Percentiles rank a stretch among this genome's conserved stretches.
phyloP scores from a whole-genome alignment of 2,329 filamentous ascomycete genomes.

The Chaetothyriales sp. region DNA sequence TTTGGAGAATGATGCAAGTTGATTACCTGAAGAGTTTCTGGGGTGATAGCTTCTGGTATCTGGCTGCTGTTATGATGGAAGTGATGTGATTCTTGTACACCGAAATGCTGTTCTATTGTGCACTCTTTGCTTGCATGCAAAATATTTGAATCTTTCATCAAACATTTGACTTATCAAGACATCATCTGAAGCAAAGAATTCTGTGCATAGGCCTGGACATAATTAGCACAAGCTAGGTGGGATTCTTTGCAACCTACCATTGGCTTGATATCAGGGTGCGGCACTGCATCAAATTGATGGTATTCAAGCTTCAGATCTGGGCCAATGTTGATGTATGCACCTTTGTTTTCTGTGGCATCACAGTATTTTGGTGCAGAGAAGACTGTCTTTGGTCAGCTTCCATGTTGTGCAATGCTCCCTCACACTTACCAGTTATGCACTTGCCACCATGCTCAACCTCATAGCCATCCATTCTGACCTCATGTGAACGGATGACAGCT shows the following conservation, averaged over 20 bases:
- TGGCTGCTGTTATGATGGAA: neutral
- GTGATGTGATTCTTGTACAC: neutral
- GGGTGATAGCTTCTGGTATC: neutral
- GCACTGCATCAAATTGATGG: conserved; percentile 89
- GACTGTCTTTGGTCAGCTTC: conserved; percentile 35
- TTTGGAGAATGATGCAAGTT: too few species aligned
- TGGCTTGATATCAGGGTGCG: conserved; percentile 85
- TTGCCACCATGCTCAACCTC: conserved; percentile 91
- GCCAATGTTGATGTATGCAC: conserved; percentile 94
- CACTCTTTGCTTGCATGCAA: neutral
- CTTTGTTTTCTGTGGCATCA: conserved; percentile 94
- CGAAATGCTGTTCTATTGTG: neutral
- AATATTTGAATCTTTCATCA: neutral
- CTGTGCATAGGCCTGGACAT: conserved; percentile 31
- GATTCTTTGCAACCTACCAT: conserved; percentile 43
- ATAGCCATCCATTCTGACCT: conserved; percentile 98
- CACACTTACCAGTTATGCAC: conserved; percentile 68
- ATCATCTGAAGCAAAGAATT: conserved; percentile 19
- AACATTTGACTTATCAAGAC: neutral
- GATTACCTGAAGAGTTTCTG: neutral
- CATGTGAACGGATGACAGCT: conserved; percentile 90
- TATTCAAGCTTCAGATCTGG: conserved; percentile 82
- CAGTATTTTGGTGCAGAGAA: conserved; percentile 97
- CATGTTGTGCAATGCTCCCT: conserved; percentile 16
- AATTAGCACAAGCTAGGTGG: conserved; percentile 1